Conservation (phyloP, 257 asterid genomes). For the Rubia yunnanensis region DNA sequence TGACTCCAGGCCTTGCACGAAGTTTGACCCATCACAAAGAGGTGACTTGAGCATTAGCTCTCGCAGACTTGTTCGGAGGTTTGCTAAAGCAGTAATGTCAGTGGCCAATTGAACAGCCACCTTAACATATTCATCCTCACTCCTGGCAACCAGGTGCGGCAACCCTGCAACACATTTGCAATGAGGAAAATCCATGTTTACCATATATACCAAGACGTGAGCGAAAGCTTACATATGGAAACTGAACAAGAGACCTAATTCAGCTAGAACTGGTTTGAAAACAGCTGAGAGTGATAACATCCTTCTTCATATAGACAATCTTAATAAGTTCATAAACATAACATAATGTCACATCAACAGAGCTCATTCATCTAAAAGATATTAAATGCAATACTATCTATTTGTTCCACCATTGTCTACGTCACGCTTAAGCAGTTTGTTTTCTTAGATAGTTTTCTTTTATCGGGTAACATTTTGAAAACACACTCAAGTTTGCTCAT, state of each 20-base stretch:
- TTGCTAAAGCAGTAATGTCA: conserved; percentile 61
- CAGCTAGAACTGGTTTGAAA: background rate
- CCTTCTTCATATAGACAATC: background rate
- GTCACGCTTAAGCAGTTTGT: too few relatives aligned
- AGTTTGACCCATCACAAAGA: conserved; percentile 72
- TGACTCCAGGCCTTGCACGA: conserved; percentile 54
- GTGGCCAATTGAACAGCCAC: conserved; percentile 64
- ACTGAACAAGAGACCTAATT: background rate
- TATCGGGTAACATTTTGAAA: too few relatives aligned
- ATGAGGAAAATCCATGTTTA: background rate
- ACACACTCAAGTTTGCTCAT: too few relatives aligned
- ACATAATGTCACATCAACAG: background rate
- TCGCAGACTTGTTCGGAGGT: conserved; percentile 61
- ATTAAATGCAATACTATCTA: background rate
- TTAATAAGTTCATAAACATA: background rate
- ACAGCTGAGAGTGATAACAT: too few relatives aligned
- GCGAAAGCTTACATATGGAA: background rate
- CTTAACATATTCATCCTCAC: conserved; percentile 80
- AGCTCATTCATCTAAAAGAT: background rate
- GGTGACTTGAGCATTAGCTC: conserved; percentile 85
- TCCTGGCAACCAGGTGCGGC: conserved; percentile 58
- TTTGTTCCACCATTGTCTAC: background rate
- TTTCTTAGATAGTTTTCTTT: too few relatives aligned
- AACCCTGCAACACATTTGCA: conserved; percentile 42
- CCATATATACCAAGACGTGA: background rate